phyloP scores from a whole-genome alignment of 805 yeast genomes.

The Kazachstania taianensis region DNA sequence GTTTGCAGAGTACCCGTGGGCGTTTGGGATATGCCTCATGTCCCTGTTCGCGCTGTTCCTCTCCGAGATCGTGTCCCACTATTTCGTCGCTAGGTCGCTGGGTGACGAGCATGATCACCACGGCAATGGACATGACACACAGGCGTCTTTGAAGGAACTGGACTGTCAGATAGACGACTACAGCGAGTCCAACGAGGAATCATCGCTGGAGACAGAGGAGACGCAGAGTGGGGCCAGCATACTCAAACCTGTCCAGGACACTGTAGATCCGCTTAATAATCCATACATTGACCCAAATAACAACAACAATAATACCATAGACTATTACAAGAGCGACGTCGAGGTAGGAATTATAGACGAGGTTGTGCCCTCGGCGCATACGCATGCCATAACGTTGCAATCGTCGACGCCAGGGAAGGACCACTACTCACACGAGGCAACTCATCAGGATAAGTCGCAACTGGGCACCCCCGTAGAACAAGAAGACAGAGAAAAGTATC shows the following conservation, averaged over 20 bases:
- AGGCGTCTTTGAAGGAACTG: neutral
- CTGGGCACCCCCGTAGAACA: constrained; percentile 8
- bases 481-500: constrained; percentile 35
- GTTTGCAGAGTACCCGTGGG: constrained; percentile 46
- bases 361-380: neutral
- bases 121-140: neutral
- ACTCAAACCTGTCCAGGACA: no score
- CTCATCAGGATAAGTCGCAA: constrained; percentile 10
- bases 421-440: constrained; percentile 5
- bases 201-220: neutral
- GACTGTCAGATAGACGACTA: neutral
- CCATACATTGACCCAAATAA: neutral
- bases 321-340: neutral
- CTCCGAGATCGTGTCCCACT: constrained; percentile 39
- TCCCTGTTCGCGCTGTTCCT: constrained; percentile 38
- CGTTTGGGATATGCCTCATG: constrained; percentile 42
- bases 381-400: neutral
- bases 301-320: no score
- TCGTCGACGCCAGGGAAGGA: constrained; percentile 4
- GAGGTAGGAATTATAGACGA: neutral
- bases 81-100: constrained; percentile 30
- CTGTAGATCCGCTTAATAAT: neutral
- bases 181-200: neutral
- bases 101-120: constrained; percentile 12
- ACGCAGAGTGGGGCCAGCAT: neutral